Evolutionary conservation across 2,329 filamentous ascomycete genomes (phyloP).

Genomic region (Fusarium haematococcum): DNA sequence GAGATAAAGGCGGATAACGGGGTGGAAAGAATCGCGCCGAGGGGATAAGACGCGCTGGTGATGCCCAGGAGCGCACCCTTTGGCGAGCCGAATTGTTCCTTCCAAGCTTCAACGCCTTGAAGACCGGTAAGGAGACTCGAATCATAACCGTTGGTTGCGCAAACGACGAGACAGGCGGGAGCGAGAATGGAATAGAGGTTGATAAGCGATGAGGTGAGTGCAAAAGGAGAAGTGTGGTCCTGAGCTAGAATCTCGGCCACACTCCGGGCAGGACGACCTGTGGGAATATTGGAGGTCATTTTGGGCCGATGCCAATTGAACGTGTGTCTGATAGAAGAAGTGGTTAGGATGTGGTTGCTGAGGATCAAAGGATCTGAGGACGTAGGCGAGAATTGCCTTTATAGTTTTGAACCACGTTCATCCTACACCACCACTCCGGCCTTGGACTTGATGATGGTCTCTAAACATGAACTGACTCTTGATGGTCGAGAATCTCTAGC

Average conservation of each 20-base stretch:
- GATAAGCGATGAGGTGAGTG: slow-evolving; percentile 13
- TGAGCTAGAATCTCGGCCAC: slow-evolving; percentile 26
- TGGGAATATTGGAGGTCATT: neutral
- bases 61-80: slow-evolving; percentile 46
- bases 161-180: slow-evolving; percentile 30
- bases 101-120: slow-evolving; percentile 54
- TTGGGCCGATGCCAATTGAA: neutral
- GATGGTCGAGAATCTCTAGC: neutral
- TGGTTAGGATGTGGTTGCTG: neutral
- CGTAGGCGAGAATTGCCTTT: neutral
- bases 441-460: neutral
- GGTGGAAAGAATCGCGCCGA: slow-evolving; percentile 56
- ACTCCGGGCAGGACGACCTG: slow-evolving; percentile 2
- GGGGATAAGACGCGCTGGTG: slow-evolving; percentile 57
- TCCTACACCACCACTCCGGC: neutral
- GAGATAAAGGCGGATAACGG: slow-evolving; percentile 44
- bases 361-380: neutral
- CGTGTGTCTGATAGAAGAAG: neutral
- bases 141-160: slow-evolving; percentile 60
- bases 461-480: neutral
- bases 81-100: slow-evolving; percentile 51
- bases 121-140: slow-evolving; percentile 61
- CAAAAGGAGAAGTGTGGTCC: slow-evolving; percentile 16
- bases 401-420: neutral
- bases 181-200: slow-evolving; percentile 25